Evolutionary conservation across 352 stramenopile species (phyloP).

Genomic region (Pythium sp.): DNA sequence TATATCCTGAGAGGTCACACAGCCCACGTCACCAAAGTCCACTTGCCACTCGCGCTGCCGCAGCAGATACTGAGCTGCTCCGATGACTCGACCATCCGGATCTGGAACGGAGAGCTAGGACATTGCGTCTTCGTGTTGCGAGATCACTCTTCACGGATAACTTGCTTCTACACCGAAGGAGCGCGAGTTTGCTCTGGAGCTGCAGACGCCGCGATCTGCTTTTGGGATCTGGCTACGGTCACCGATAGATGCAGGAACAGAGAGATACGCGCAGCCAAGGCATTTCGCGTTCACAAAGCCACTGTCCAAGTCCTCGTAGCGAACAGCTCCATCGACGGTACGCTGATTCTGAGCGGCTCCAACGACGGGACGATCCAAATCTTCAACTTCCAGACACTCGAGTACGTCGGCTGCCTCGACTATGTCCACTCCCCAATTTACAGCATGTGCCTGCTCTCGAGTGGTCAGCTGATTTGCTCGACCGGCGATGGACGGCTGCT

Average conservation of each 20-base stretch:
- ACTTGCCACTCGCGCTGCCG: constrained; percentile 24
- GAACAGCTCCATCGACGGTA: constrained; percentile 2
- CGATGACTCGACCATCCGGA: constrained; percentile 55
- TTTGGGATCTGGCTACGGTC: constrained; percentile 39
- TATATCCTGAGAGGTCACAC: constrained; percentile 43
- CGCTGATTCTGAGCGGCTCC: constrained; percentile 57
- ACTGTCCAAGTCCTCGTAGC: constrained; percentile 54
- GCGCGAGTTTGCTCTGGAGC: constrained; percentile 50
- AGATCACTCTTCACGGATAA: constrained; percentile 47
- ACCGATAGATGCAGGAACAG: constrained; percentile 8
- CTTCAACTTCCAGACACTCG: constrained; percentile 41
- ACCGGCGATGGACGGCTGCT: constrained; percentile 62
- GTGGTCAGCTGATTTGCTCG: constrained; percentile 48
- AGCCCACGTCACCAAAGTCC: constrained; percentile 58
- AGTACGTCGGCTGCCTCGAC: constrained; percentile 46
- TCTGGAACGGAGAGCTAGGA: constrained; percentile 51
- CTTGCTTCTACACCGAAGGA: constrained; percentile 32
- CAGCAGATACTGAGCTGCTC: constrained; percentile 48
- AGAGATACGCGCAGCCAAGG: constrained; percentile 21
- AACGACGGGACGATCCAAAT: constrained; percentile 75
- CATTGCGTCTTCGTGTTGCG: constrained; percentile 39
- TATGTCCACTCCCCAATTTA: constrained; percentile 53
- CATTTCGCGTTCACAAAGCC: constrained; percentile 40
- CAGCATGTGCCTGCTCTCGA: constrained; percentile 29
- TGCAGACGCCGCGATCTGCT: constrained; percentile 52